These are phyloP conservation scores for Lepiota brunneoincarnata DNA, from an alignment of 768 basidiomycete species.

Conservation along the genomic window DNA sequence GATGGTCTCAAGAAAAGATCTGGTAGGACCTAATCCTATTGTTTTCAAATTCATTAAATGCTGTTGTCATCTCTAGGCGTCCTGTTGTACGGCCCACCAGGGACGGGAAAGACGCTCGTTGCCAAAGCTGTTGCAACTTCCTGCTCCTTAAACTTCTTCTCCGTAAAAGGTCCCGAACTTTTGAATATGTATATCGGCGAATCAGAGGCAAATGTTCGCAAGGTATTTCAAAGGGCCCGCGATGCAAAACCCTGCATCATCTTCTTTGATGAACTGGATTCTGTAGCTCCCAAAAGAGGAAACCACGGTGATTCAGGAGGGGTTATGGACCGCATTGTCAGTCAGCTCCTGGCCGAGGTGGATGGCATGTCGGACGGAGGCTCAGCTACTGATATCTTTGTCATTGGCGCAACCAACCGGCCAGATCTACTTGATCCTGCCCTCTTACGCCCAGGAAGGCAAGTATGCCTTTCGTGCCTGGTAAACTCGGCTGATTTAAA, in stretches of 20 bases:
- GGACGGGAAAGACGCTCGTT: conserved; percentile 92
- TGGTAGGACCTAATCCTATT: conserved; percentile 46
- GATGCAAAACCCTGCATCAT: conserved; percentile 94
- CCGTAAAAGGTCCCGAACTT: conserved; percentile 94
- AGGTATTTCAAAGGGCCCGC: conserved; percentile 86
- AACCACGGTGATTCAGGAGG: conserved; percentile 96
- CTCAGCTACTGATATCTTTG: conserved; percentile 75
- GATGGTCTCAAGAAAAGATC: conserved; percentile 95
- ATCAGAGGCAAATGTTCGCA: conserved; percentile 95
- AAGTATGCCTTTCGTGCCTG: conserved; percentile 19
- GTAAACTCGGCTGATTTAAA: conserved; percentile 3
- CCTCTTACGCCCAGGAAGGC: conserved; percentile 85
- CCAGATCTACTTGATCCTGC: conserved; percentile 92
- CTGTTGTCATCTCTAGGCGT: conserved; percentile 54
- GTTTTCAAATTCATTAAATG: not conserved
- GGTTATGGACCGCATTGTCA: conserved; percentile 97
- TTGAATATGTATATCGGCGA: conserved; percentile 99
- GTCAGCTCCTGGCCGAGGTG: conserved; percentile 89
- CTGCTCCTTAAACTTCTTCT: conserved; percentile 93
- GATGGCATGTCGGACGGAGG: conserved; percentile 80
- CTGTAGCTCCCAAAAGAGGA: conserved; percentile 91
- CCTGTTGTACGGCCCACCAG: conserved; percentile 91
- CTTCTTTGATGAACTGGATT: conserved; percentile 96
- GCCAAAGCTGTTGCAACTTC: conserved; percentile 97
- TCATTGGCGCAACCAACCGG: conserved; percentile 94